phyloP scores from a whole-genome alignment of 2,329 filamentous ascomycete genomes.

The Lachnellula willkommii region DNA sequence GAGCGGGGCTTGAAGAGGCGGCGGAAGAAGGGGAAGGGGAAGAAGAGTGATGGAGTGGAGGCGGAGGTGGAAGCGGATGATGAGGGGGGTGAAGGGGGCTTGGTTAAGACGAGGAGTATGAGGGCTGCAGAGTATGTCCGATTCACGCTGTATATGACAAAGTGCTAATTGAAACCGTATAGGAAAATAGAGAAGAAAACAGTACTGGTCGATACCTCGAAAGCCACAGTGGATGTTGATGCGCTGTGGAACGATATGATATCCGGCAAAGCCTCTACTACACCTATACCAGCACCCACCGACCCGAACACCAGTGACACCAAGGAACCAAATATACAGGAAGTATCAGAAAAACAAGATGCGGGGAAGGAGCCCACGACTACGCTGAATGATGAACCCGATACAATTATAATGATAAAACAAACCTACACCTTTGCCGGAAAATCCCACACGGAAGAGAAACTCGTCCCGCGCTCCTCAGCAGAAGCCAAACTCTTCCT shows the following conservation, averaged over 20 bases:
- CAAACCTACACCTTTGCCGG: slow-evolving; percentile 72
- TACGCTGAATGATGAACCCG: slow-evolving; percentile 25
- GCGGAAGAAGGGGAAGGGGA: slow-evolving; percentile 38
- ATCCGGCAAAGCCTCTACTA: slow-evolving; percentile 32
- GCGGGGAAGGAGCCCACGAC: slow-evolving; percentile 13
- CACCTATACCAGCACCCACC: background rate
- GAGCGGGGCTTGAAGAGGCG: slow-evolving; percentile 52
- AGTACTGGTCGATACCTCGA: slow-evolving; percentile 18
- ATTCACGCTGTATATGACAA: background rate
- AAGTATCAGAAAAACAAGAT: background rate
- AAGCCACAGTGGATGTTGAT: slow-evolving; percentile 64
- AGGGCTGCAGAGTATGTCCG: slow-evolving; percentile 56
- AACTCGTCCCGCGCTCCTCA: slow-evolving; percentile 58
- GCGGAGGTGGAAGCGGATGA: slow-evolving; percentile 53
- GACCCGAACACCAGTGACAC: background rate
- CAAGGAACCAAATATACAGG: slow-evolving; percentile 1
- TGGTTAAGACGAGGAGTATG: slow-evolving; percentile 70
- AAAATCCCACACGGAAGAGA: slow-evolving; percentile 66
- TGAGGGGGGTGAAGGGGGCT: slow-evolving; percentile 59
- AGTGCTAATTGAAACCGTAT: slow-evolving; percentile 2
- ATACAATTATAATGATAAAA: slow-evolving; percentile 55
- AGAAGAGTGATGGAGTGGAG: slow-evolving; percentile 32
- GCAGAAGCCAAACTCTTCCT: slow-evolving; percentile 62
- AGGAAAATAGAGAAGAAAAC: slow-evolving; percentile 27
- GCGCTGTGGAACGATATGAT: slow-evolving; percentile 65